These are phyloP conservation scores for Solanum clarkiae DNA, from an alignment of 257 asterid species.

Conservation along the genomic window DNA sequence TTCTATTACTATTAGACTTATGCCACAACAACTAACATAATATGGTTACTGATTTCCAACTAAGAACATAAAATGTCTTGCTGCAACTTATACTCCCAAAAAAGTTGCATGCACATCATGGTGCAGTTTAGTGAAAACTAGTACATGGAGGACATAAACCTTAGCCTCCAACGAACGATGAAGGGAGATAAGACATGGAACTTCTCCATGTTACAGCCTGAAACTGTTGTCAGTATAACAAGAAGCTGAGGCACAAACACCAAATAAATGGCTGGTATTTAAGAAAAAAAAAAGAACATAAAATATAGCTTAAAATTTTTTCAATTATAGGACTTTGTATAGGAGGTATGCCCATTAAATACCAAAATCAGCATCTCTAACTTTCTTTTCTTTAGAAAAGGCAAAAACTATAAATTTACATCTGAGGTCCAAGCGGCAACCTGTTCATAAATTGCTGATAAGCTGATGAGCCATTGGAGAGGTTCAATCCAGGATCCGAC, in stretches of 20 bases:
- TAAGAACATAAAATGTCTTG: neutral
- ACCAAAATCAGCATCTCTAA: constrained; percentile 4
- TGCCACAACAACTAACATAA: neutral
- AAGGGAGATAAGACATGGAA: neutral
- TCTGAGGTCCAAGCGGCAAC: constrained; percentile 56
- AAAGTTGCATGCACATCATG: neutral
- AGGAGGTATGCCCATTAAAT: neutral
- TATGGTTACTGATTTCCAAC: neutral
- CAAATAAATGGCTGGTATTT: neutral
- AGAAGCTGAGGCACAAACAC: neutral
- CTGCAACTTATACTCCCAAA: neutral
- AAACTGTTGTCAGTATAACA: neutral
- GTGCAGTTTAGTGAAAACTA: neutral
- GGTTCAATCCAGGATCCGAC: constrained; percentile 31
- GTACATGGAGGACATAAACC: neutral
- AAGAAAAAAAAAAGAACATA: neutral
- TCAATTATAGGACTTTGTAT: neutral
- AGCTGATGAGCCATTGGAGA: constrained; percentile 27
- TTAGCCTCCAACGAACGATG: neutral
- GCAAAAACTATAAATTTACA: constrained; percentile 29
- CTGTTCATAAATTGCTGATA: constrained; percentile 58
- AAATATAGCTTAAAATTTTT: neutral
- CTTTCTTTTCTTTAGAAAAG: neutral
- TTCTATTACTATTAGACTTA: too few species aligned
- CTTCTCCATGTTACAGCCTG: neutral